Evolutionary conservation across 371 early-diverging fungal genomes (phyloP).

Genomic region (Modicella reniformis): DNA sequence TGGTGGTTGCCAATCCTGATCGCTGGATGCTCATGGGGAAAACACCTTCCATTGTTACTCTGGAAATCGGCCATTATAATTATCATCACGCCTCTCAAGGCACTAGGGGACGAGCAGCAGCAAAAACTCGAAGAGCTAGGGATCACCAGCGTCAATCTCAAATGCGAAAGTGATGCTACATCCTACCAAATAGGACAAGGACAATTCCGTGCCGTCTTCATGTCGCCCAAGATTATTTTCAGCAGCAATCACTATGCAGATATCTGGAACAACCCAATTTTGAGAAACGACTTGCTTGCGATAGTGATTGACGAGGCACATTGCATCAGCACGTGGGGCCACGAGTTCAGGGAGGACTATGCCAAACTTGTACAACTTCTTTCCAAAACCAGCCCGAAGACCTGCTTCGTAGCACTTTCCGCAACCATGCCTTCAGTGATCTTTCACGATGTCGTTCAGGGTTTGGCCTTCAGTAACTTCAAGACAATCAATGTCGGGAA

Average conservation of each 20-base stretch:
- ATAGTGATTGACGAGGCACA: conserved; percentile 36
- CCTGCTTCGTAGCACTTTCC: conserved; percentile 20
- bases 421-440: conserved; percentile 14
- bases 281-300: not conserved
- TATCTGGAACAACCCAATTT: not conserved
- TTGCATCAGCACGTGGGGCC: conserved; percentile 21
- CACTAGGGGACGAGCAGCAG: conserved; percentile 4
- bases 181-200: not conserved
- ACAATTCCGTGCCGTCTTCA: not conserved
- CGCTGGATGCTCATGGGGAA: conserved; percentile 4
- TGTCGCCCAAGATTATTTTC: conserved; percentile 3
- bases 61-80: not conserved
- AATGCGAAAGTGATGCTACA: not conserved
- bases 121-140: not conserved
- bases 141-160: conserved; percentile 10
- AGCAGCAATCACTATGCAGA: not conserved
- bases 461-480: conserved; percentile 1
- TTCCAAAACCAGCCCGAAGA: not conserved
- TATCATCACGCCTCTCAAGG: conserved; percentile 11
- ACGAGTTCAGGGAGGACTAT: conserved; percentile 8
- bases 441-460: conserved; percentile 5
- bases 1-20: too few relatives aligned
- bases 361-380: conserved; percentile 13
- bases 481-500: conserved; percentile 25
- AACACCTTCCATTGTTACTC: conserved; percentile 14